phyloP scores from a whole-genome alignment of 2,329 filamentous ascomycete genomes.

The Xylaria sp. region DNA sequence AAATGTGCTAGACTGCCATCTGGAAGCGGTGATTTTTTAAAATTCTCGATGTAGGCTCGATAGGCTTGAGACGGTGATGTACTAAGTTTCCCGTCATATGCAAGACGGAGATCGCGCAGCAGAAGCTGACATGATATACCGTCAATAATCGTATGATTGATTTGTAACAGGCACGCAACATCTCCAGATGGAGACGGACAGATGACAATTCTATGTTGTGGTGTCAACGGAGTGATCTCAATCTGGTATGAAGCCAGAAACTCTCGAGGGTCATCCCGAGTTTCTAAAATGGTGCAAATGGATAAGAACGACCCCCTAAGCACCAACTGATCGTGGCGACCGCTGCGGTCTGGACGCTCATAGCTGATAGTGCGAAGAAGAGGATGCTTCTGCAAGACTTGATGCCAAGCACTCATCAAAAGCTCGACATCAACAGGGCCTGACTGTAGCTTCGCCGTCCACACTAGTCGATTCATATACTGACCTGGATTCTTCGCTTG shows the following conservation, averaged over 20 bases:
- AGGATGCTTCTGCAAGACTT: conserved; percentile 16
- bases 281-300: not conserved
- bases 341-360: not conserved
- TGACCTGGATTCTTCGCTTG: conserved; percentile 5
- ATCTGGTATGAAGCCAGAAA: not conserved
- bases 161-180: conserved; percentile 7
- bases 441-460: not conserved
- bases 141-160: conserved; percentile 18
- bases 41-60: conserved; percentile 1
- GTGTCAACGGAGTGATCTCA: not conserved
- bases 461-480: conserved; percentile 10
- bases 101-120: conserved; percentile 10
- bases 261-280: not conserved
- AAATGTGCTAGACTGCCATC: not conserved
- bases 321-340: conserved; percentile 15
- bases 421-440: not conserved
- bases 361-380: conserved; percentile 13
- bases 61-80: not conserved
- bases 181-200: conserved; percentile 5
- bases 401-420: not conserved
- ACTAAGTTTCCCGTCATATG: conserved; percentile 3
- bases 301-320: not conserved
- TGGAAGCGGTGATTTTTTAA: not conserved
- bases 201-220: conserved; percentile 11
- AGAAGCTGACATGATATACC: conserved; percentile 5